Evolutionary conservation across 768 basidiomycete species (phyloP).

Genomic region (Chalciporus piperatus): DNA sequence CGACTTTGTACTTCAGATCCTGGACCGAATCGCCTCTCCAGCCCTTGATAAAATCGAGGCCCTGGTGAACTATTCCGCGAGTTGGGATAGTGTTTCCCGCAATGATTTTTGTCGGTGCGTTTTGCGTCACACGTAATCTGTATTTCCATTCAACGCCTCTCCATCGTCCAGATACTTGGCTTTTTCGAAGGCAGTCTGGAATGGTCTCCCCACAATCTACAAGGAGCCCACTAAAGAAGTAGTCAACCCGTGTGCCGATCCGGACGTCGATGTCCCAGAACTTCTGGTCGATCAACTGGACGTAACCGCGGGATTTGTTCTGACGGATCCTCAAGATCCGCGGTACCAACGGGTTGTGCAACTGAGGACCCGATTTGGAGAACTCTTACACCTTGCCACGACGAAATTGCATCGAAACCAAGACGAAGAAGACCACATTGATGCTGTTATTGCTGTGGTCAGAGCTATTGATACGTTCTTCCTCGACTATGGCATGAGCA

Average conservation of each 20-base stretch:
- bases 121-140: not conserved
- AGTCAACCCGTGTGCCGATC: conserved; percentile 54
- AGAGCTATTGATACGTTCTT: conserved; percentile 75
- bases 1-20: conserved; percentile 72
- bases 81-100: conserved; percentile 64
- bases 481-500: conserved; percentile 64
- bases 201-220: conserved; percentile 69
- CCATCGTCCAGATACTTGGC: conserved; percentile 54
- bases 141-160: conserved; percentile 1
- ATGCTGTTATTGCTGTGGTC: conserved; percentile 72
- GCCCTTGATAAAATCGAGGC: conserved; percentile 64
- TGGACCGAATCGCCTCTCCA: conserved; percentile 66
- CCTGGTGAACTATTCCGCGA: conserved; percentile 49
- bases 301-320: conserved; percentile 70
- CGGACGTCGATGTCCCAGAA: conserved; percentile 63
- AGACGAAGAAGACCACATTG: conserved; percentile 79
- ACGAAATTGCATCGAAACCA: conserved; percentile 56
- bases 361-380: conserved; percentile 63
- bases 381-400: conserved; percentile 66
- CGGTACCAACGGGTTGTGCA: conserved; percentile 64
- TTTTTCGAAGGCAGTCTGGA: conserved; percentile 72
- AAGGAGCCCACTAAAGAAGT: conserved; percentile 57
- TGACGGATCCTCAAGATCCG: conserved; percentile 70
- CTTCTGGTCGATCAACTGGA: conserved; percentile 65
- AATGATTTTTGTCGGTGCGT: conserved; percentile 83